These are phyloP conservation scores for Lasiosphaeria hispida DNA, from an alignment of 495 filamentous ascomycete genomes.

Conservation along the genomic window DNA sequence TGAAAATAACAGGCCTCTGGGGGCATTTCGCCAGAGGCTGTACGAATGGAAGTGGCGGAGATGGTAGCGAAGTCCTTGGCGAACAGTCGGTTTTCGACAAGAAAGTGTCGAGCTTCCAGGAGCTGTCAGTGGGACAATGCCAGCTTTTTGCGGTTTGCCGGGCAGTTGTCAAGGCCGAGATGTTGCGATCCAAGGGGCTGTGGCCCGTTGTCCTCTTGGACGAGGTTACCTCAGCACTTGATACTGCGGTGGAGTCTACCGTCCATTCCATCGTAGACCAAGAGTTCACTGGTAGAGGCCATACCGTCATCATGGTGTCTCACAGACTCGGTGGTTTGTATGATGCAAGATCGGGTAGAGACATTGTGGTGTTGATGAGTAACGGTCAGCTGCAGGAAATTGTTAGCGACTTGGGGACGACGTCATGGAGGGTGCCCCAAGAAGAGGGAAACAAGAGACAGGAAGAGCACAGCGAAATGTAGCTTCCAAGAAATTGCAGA, in stretches of 20 bases:
- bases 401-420: neutral
- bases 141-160: conserved; percentile 29
- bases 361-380: conserved; percentile 32
- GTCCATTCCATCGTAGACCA: conserved; percentile 66
- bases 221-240: conserved; percentile 80
- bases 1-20: conserved; percentile 22
- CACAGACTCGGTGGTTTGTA: conserved; percentile 60
- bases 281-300: conserved; percentile 46
- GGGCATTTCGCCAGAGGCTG: conserved; percentile 5
- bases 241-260: conserved; percentile 71
- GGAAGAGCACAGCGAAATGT: no score
- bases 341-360: conserved; percentile 21
- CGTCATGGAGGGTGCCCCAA: neutral
- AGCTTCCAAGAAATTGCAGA: neutral
- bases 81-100: conserved; percentile 15
- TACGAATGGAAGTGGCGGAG: neutral
- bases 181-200: conserved; percentile 9
- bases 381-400: conserved; percentile 31
- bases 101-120: conserved; percentile 18
- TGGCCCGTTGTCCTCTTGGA: conserved; percentile 70
- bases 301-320: conserved; percentile 61
- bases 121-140: conserved; percentile 32
- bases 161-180: conserved; percentile 19
- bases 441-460: neutral
- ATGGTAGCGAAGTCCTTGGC: neutral